Conservation (phyloP, 768 basidiomycete species). For the Saitozyma sp. region DNA sequence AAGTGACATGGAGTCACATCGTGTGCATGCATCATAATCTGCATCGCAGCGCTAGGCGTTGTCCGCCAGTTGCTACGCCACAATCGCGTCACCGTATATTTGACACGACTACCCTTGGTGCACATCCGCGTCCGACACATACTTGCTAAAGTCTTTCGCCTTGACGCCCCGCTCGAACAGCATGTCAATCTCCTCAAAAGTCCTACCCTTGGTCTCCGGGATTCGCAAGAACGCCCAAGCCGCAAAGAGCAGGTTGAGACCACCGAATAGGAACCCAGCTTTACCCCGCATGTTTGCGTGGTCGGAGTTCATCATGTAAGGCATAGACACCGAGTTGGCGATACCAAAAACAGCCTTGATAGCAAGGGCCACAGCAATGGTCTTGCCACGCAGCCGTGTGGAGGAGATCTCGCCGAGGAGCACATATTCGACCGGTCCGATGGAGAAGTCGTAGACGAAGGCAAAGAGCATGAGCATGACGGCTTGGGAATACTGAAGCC, state of each 20-base stretch:
- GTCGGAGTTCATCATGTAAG: slow-evolving; percentile 25
- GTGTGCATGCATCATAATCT: no score
- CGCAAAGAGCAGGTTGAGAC: slow-evolving; percentile 7
- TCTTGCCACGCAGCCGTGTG: slow-evolving; percentile 50
- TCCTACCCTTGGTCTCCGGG: slow-evolving; percentile 28
- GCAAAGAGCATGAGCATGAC: slow-evolving; percentile 9
- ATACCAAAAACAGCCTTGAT: slow-evolving; percentile 23
- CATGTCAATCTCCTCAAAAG: not conserved
- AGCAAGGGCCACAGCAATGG: slow-evolving; percentile 29
- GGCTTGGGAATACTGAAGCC: not conserved
- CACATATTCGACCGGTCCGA: slow-evolving; percentile 26
- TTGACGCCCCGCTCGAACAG: not conserved
- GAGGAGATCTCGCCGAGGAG: slow-evolving; percentile 35
- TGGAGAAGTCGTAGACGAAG: slow-evolving; percentile 12
- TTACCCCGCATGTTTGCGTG: slow-evolving; percentile 36
- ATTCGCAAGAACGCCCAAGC: slow-evolving; percentile 31
- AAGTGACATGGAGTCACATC: no score
- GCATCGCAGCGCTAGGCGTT: no score
- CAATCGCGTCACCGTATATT: no score
- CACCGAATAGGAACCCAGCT: slow-evolving; percentile 20
- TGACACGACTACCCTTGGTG: not conserved
- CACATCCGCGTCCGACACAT: not conserved
- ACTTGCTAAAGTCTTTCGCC: not conserved
- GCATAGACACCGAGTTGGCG: slow-evolving; percentile 14
- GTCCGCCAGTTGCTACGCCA: no score